Percentiles rank a stretch among this genome's conserved stretches.
phyloP scores from a whole-genome alignment of 345 rosid species.

The Sonneratia caseolaris region DNA sequence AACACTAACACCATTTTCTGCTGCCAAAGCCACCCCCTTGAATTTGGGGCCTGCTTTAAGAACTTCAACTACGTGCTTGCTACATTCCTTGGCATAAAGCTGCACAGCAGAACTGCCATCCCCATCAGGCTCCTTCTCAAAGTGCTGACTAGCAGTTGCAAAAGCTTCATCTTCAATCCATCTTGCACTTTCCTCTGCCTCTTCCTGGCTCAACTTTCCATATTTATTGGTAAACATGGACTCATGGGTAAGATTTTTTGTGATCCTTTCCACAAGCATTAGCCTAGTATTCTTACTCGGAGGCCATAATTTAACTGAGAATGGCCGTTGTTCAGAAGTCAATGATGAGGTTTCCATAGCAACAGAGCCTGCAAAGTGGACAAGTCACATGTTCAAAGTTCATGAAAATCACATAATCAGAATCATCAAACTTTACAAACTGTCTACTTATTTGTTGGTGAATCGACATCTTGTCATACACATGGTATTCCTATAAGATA shows the following conservation, averaged over 20 bases:
- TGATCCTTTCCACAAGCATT: constrained; percentile 59
- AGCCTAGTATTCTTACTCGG: constrained; percentile 64
- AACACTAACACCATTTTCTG: constrained; percentile 25
- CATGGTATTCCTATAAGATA: not conserved
- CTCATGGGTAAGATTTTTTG: constrained; percentile 55
- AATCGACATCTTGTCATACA: too few species aligned
- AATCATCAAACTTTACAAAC: not conserved
- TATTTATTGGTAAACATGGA: constrained; percentile 79
- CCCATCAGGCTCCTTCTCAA: constrained; percentile 89
- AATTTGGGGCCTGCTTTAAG: constrained; percentile 55
- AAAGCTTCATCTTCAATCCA: constrained; percentile 69
- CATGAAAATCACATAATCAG: not conserved
- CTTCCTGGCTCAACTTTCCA: constrained; percentile 57
- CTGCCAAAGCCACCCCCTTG: constrained; percentile 21
- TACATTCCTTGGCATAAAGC: constrained; percentile 90
- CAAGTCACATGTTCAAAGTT: not conserved
- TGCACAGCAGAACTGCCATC: constrained; percentile 93
- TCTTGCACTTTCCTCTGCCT: constrained; percentile 71
- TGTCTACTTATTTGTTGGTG: not conserved
- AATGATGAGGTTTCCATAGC: constrained; percentile 41
- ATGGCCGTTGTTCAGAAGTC: constrained; percentile 50
- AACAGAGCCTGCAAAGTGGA: constrained; percentile 14
- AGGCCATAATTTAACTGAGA: constrained; percentile 82
- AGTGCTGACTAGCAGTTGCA: constrained; percentile 47
- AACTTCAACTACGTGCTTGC: constrained; percentile 69